Conservation (phyloP, 192 early-diverging fungal species). For the Geosiphon pyriformis region DNA sequence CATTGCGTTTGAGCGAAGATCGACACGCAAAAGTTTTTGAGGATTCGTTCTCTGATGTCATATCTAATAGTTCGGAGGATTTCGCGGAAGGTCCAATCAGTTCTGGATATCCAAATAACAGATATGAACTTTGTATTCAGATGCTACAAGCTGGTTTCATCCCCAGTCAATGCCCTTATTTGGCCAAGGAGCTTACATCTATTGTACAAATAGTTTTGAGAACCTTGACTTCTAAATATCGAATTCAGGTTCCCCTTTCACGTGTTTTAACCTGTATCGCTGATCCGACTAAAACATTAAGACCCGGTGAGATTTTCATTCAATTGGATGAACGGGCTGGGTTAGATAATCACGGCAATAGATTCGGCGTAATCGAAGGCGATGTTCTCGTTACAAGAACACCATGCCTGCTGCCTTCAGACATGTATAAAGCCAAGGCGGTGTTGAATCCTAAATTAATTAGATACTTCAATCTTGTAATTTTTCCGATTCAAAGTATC, state of each 20-base stretch:
- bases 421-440: conserved; percentile 1
- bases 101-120: conserved; percentile 20
- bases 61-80: not conserved
- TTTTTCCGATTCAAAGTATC: conserved; percentile 7
- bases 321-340: conserved; percentile 24
- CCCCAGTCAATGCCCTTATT: conserved; percentile 23
- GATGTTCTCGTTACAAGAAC: conserved; percentile 25
- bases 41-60: not conserved
- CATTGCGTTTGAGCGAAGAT: conserved; percentile 18
- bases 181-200: conserved; percentile 25
- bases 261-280: conserved; percentile 30
- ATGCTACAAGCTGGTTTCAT: conserved; percentile 34
- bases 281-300: conserved; percentile 30
- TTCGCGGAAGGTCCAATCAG: not conserved
- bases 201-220: conserved; percentile 21
- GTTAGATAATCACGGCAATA: conserved; percentile 25
- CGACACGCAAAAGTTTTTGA: not conserved
- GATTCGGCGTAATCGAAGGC: conserved; percentile 25
- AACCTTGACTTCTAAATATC: conserved; percentile 22
- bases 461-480: conserved; percentile 15
- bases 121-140: conserved; percentile 22
- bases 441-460: conserved; percentile 5
- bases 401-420: conserved; percentile 10
- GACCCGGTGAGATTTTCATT: conserved; percentile 28
- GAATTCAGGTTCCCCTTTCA: conserved; percentile 26